Conservation (phyloP, 2,329 filamentous ascomycete species). For the Hawksworthiomyces lignivorus region DNA sequence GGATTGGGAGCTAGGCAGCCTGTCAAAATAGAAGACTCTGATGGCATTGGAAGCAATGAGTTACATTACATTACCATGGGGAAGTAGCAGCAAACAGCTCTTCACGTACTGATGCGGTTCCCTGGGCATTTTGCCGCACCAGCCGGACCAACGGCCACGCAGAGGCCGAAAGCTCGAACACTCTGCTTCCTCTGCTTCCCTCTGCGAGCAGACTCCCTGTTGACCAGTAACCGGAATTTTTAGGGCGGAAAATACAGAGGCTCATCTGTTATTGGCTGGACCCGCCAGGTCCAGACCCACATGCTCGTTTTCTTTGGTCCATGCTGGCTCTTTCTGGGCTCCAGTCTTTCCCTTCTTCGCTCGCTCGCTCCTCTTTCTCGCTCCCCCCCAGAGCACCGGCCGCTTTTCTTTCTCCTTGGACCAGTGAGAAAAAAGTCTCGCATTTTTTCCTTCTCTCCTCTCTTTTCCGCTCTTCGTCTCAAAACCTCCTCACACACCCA, state of each 20-base stretch:
- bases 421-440: conserved; percentile 13
- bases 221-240: conserved; percentile 17
- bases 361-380: conserved; percentile 1
- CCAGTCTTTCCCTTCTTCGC: neutral
- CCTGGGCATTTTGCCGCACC: conserved; percentile 4
- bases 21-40: too few species aligned
- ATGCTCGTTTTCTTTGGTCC: conserved; percentile 2
- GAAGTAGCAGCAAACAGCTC: too few species aligned
- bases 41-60: too few species aligned
- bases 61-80: too few species aligned
- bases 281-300: conserved; percentile 8
- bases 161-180: too few species aligned
- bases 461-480: conserved; percentile 15
- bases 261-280: conserved; percentile 14
- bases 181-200: too few species aligned
- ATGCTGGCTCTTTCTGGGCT: too few species aligned
- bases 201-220: too few species aligned
- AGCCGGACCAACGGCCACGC: conserved; percentile 14
- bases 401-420: conserved; percentile 11
- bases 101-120: too few species aligned
- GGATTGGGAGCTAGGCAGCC: too few species aligned
- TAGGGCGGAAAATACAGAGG: conserved; percentile 16
- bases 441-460: conserved; percentile 12
- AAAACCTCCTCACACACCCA: conserved; percentile 5
- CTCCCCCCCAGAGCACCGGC: conserved; percentile 2